Evolutionary conservation across 345 rosid species (phyloP), one percentile per base, ranked within the genome.

Genomic region (Sonneratia alba): DNA sequence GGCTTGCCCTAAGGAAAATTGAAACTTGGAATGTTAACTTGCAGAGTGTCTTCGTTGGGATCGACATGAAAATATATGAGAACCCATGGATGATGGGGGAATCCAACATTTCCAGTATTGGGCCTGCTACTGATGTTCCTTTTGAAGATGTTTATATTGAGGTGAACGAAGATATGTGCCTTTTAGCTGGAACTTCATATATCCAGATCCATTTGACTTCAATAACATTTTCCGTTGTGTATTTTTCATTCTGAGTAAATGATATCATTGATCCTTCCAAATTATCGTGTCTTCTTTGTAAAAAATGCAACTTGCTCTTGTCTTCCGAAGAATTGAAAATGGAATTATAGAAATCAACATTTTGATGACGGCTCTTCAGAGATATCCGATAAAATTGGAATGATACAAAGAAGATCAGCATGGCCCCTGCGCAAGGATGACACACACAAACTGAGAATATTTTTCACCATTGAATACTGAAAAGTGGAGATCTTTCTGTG

Each of bases 1-100:
- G 10, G 72, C 47, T 36, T 51, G 65, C 27, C 61, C 61, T 37
- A 55, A 36, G 72, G 59, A 70, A 70, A 63, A 7, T 34, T 70
- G 37, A 36, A 70, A 14, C 36, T 27, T 62, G 65, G 47, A n/a
- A 57, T 40, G 19, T 3, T 47, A 47, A 47, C 69, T 34, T 72
- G 42, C 89, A 94, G 97, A 91, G 87, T 83, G 95, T 81, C 69
- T 82, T 85, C 78, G 83, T 94, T 62, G 98, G 95, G 72, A 91
- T 90, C 88, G 92, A 88, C 83, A 84, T 88, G 59, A 86, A 87
- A 11, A 72, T 80, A 45, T 88, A 85, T 63, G 87, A 85, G 76
- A 47, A 13, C 51, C 13, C 51, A 47, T 47, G 51, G 51, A 74
- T 80, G 70, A 82, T 76, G 67, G 86, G 75, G 74, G 93, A 85